phyloP scores from a whole-genome alignment of 2,329 filamentous ascomycete genomes.

The Scedosporium boydii region DNA sequence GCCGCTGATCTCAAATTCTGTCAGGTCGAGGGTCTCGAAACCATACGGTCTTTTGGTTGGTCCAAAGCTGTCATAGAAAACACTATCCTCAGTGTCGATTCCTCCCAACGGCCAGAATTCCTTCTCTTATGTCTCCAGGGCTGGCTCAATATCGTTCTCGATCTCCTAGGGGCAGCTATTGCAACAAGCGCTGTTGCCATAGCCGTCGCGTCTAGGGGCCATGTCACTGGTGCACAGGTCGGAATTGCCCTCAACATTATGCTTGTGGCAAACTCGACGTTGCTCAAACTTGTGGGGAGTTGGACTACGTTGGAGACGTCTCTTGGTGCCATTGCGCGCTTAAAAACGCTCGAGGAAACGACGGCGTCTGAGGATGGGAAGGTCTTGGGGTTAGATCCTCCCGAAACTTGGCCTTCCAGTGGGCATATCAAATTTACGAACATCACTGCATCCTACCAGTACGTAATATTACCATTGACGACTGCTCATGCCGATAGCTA shows the following conservation, averaged over 20 bases:
- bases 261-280: slow-evolving; percentile 20
- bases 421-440: slow-evolving; percentile 18
- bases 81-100: slow-evolving; percentile 32
- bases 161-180: slow-evolving; percentile 28
- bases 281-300: slow-evolving; percentile 20
- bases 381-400: background rate
- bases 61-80: slow-evolving; percentile 23
- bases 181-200: slow-evolving; percentile 22
- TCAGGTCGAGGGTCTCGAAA: slow-evolving; percentile 15
- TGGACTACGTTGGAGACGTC: slow-evolving; percentile 28
- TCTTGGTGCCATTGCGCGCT: slow-evolving; percentile 22
- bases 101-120: slow-evolving; percentile 17
- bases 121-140: slow-evolving; percentile 35
- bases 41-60: slow-evolving; percentile 20
- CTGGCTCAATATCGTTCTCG: slow-evolving; percentile 36
- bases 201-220: slow-evolving; percentile 19
- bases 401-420: slow-evolving; percentile 17
- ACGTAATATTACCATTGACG: slow-evolving; percentile 1
- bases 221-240: slow-evolving; percentile 11
- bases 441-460: slow-evolving; percentile 18
- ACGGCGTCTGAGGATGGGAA: slow-evolving; percentile 19
- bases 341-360: slow-evolving; percentile 20
- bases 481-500: background rate
- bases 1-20: background rate
- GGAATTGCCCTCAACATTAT: slow-evolving; percentile 21